Conservation (phyloP, 169 alveolate genomes). For the Eimeria praecox region DNA sequence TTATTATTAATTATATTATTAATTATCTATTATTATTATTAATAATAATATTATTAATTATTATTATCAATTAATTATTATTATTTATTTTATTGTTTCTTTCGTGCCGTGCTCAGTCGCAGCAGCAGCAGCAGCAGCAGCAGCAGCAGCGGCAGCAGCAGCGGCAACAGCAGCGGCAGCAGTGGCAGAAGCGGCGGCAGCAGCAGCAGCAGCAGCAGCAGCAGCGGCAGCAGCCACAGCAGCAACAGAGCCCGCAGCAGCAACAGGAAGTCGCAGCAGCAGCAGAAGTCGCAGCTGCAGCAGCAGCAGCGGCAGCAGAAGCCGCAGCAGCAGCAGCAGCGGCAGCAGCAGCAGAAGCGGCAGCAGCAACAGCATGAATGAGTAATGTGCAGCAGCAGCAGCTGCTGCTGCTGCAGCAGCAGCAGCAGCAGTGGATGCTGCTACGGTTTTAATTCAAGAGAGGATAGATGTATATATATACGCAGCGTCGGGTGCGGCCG, state of each 20-base stretch:
- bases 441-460: neutral
- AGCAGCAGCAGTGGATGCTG: slow-evolving; percentile 20
- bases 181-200: neutral
- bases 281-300: neutral
- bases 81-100: too few relatives aligned
- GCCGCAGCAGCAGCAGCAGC: neutral
- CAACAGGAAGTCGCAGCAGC: neutral
- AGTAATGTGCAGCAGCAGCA: too few relatives aligned
- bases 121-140: slow-evolving; percentile 48
- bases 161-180: neutral
- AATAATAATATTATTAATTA: too few relatives aligned
- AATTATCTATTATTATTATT: too few relatives aligned
- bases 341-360: neutral
- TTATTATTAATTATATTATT: too few relatives aligned
- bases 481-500: neutral
- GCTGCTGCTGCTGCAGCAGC: neutral
- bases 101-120: too few relatives aligned
- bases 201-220: slow-evolving; percentile 34
- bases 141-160: slow-evolving; percentile 12
- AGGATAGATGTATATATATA: neutral
- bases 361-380: too few relatives aligned
- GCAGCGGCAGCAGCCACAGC: slow-evolving; percentile 13
- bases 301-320: neutral
- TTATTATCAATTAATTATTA: too few relatives aligned
- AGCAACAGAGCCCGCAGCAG: neutral